Evolutionary conservation across 345 rosid genomes (phyloP).

Genomic region (Populus ilicifolia): DNA sequence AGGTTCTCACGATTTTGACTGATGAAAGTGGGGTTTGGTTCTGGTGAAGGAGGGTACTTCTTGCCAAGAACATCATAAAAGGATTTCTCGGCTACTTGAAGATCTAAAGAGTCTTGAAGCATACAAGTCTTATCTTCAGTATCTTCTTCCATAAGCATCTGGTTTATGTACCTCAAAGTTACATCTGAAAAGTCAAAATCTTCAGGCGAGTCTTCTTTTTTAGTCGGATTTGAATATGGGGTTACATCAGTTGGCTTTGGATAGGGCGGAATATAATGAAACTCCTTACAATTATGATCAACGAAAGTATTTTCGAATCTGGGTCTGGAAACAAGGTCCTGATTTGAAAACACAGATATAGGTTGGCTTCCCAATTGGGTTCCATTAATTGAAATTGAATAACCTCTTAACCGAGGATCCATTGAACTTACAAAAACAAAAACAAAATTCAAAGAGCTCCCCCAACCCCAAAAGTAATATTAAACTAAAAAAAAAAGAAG

Average conservation of each 20-base stretch:
- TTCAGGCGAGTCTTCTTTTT: slow-evolving; percentile 50
- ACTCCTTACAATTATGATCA: slow-evolving; percentile 35
- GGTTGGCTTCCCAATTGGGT: slow-evolving; percentile 40
- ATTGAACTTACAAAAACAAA: slow-evolving; percentile 10
- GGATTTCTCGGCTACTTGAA: slow-evolving; percentile 69
- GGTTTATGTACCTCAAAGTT: slow-evolving; percentile 57
- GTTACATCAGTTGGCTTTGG: slow-evolving; percentile 14
- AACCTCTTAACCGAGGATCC: slow-evolving; percentile 49
- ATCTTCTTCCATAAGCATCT: slow-evolving; percentile 80
- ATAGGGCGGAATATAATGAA: slow-evolving; percentile 25
- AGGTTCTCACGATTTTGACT: slow-evolving; percentile 19
- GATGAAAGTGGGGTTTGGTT: slow-evolving; percentile 19
- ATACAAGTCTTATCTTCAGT: slow-evolving; percentile 53
- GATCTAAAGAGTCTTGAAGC: slow-evolving; percentile 63
- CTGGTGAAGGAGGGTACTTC: slow-evolving; percentile 55
- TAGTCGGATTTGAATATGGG: slow-evolving; percentile 9
- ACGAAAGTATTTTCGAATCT: slow-evolving; percentile 21
- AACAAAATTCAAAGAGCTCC: background rate
- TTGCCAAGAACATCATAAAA: slow-evolving; percentile 62
- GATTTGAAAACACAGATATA: slow-evolving; percentile 34
- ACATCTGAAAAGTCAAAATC: slow-evolving; percentile 60
- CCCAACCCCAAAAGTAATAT: too few species aligned
- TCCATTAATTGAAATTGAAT: slow-evolving; percentile 36
- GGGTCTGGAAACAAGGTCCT: slow-evolving; percentile 34
- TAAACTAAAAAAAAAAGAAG: too few species aligned